Evolutionary conservation across 2,329 filamentous ascomycete species (phyloP), one percentile per base, ranked within the genome.

Genomic region (Ophiocordyceps robertsii): DNA sequence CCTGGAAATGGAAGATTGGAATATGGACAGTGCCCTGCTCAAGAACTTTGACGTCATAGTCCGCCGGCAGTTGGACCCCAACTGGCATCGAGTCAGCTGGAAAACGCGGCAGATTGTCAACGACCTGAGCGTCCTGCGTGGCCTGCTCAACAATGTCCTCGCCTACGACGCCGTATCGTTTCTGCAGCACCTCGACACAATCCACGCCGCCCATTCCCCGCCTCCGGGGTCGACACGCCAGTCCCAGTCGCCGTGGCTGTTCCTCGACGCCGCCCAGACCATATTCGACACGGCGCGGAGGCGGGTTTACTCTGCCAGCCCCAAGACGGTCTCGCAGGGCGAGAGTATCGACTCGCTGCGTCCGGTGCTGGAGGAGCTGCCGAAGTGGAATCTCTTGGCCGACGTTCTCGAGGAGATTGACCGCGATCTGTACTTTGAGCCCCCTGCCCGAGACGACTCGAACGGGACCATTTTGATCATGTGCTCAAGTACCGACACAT

Each of bases 1-100:
- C 2, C 68, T 98, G 7, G 90, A 96, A 52, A 89, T 96, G 79
- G 89, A 93, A 46, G 89, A 95, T 55, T 96, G 90, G 90, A 95
- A 87, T 40, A 70, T 95, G 16, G 90, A 96, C 60, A 95, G 85
- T 56, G 90, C 90, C 31, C 65, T 96, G 46, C 83, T 95, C 50
- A 85, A 83, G 56, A 94, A 88, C 54, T 98, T 98, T 59, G 92
- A 96, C 58, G 70, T 84, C 46, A 82, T 89, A 43, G 80, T 98
- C 40, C 76, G 90, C 47, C 76, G 89, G 44, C 92, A 98, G 60
- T 68, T 98, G 16, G 89, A 96, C 56, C 89, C 90, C 5, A 89
- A 96, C 45, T 98, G 92, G 92, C 92, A 98, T 65, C 79, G 92
- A 42, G 85, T 95, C 41, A 95, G 84, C 59, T 94, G 85, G 72